Conservation (phyloP, 1,284 basidiomycete genomes). For the Ganoderma leucocontextum region DNA sequence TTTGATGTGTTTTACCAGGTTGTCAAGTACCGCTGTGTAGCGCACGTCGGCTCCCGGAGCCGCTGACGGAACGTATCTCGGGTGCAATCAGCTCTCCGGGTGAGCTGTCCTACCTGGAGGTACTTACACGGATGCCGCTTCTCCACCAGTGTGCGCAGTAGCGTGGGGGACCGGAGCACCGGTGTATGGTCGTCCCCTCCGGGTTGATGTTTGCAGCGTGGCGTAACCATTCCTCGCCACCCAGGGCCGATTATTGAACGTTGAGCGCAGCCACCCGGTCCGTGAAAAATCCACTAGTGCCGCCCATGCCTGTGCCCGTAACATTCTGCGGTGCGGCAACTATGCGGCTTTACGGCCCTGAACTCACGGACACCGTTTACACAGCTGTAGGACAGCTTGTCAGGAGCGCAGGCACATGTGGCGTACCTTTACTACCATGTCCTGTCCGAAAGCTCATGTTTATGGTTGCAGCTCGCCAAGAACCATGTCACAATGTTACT, state of each 20-base stretch:
- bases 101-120: not conserved
- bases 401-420: not conserved
- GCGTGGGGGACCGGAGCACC: not conserved
- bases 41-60: not conserved
- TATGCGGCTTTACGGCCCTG: not conserved
- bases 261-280: not conserved
- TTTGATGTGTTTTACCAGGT: not conserved
- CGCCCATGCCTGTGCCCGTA: not conserved
- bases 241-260: not conserved
- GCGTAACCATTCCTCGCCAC: not conserved
- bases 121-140: not conserved
- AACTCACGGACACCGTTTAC: not conserved
- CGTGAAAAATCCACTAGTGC: not conserved
- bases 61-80: not conserved
- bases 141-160: not conserved
- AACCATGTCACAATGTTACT: not conserved
- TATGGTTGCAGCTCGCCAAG: not conserved
- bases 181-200: not conserved
- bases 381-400: conserved; percentile 1
- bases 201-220: not conserved
- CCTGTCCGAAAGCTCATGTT: not conserved
- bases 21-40: not conserved
- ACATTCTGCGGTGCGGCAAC: not conserved
- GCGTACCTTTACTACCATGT: conserved; percentile 3
- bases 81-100: not conserved